Evolutionary conservation across 176 grass and related monocot species (phyloP).

Genomic region (Oryza brachyantha): DNA sequence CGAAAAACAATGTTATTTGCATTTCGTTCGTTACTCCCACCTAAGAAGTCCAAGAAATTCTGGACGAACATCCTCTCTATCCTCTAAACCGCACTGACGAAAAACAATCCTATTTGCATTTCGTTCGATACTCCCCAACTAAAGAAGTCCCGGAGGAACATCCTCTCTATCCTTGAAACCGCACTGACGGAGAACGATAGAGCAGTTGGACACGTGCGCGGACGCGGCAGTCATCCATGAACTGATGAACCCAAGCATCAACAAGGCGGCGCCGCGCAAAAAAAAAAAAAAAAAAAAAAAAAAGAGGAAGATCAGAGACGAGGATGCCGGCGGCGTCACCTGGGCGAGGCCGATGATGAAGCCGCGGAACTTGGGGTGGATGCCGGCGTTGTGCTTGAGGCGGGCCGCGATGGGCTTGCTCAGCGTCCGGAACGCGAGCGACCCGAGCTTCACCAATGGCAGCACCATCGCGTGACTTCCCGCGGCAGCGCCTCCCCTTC

Average conservation of each 20-base stretch:
- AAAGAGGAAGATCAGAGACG: not conserved
- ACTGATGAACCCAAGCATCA: constrained; percentile 12
- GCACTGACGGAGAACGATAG: not conserved
- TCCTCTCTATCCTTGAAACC: not conserved
- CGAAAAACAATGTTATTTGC: no score
- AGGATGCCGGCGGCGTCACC: constrained; percentile 34
- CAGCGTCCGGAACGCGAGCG: constrained; percentile 70
- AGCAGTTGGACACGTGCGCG: not conserved
- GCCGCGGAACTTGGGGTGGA: constrained; percentile 78
- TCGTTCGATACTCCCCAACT: no score
- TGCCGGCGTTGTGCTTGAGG: constrained; percentile 74
- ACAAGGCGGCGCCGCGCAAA: not conserved
- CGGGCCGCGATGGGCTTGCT: constrained; percentile 81
- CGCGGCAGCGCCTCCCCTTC: not conserved
- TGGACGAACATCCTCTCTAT: not conserved
- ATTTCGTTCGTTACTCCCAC: no score
- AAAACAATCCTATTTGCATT: no score
- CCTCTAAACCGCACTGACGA: not conserved
- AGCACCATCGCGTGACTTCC: constrained; percentile 64
- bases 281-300: not conserved
- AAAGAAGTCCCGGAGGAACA: not conserved
- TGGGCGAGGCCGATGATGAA: constrained; percentile 79
- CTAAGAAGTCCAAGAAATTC: no score
- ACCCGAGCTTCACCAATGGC: constrained; percentile 68
- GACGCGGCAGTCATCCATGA: not conserved